Base-by-base conservation (phyloP, 352 stramenopile genomes). In the Globisporangium okanoganense region DNA sequence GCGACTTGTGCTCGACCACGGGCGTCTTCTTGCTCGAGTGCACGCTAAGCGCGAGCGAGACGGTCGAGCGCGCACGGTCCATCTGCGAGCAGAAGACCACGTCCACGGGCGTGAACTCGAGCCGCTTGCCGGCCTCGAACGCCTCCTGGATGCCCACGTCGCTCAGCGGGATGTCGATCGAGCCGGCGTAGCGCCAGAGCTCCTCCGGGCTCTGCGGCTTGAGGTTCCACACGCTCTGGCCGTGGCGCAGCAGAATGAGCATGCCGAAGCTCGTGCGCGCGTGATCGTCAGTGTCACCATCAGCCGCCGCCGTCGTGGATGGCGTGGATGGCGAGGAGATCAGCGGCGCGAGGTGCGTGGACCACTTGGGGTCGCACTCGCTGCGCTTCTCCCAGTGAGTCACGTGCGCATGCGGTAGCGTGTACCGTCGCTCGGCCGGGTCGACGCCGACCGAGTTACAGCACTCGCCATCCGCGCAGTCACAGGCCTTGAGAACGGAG, bases 1-100 rank as follows among this genome's bases (percentile, higher is more conserved):
- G 84, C 31, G 84, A 94, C 25, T 65, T 67, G 68, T 94, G 79
- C 59, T 92, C 76, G 29, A 91, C 78, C 24, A 94, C 79, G 0
- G 84, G 84, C 10, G 84, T 94, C 69, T 90, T 91, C 64, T 82
- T 87, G 65, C 84, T 94, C 18, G 82, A 82, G 64, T 94, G 84
- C 27, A 90, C 76, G 61, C 82, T 92, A 8, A 94, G 72, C 55
- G 84, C 84, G 27, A 94, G 69, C 56, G 82, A 87, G 61, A 94
- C 74, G 24, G 85, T 94, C 20, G 82, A 78, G 36, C 82, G 79
- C 38, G 85, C 85, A 40, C 85, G 85, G 56, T 94, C 85, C 85
- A 92, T 90, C 55, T 94, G 80, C 40, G 85, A 94, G 71, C 82
- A 92, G 64, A 94, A 94, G 25, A 94, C 85, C 33, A 94, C 61